Percentiles rank a stretch among this genome's conserved stretches.
Conservation (phyloP, 306 rosid genomes). For the Dryas alaskensis region DNA sequence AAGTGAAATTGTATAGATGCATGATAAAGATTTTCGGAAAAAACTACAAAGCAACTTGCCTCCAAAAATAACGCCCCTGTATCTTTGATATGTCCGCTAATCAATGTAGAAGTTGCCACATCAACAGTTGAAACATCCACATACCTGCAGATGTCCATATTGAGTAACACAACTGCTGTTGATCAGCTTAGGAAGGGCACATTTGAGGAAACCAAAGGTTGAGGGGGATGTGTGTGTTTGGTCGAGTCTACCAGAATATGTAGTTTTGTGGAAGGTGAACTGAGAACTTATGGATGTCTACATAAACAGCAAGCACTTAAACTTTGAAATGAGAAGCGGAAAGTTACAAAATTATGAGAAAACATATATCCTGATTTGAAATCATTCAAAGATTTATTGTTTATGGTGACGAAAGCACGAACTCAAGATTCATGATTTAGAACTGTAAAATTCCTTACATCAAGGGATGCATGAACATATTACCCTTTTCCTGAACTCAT, state of each 20-base stretch:
- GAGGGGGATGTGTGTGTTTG: not conserved
- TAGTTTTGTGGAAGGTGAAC: conserved; percentile 2
- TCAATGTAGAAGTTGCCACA: conserved; percentile 67
- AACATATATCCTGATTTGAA: not conserved
- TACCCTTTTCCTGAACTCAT: conserved; percentile 92
- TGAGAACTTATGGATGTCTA: not conserved
- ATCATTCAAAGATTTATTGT: not conserved
- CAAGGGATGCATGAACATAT: conserved; percentile 8
- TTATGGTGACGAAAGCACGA: not conserved
- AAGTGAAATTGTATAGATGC: not conserved
- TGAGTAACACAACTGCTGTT: conserved; percentile 17
- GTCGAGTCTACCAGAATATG: not conserved
- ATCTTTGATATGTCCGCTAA: conserved; percentile 55
- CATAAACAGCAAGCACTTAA: conserved; percentile 1
- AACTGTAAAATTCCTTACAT: not conserved
- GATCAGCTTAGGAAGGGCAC: conserved; percentile 19
- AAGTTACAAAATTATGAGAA: not conserved
- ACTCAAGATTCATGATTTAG: not conserved
- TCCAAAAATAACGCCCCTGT: conserved; percentile 89
- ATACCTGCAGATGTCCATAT: conserved; percentile 49
- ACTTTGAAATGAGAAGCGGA: not conserved
- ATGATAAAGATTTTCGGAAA: conserved; percentile 10
- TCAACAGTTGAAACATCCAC: conserved; percentile 97
- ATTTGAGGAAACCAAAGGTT: conserved; percentile 7
- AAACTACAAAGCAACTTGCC: conserved; percentile 38